Evolutionary conservation across 768 basidiomycete species (phyloP).

Genomic region (Lactarius hatsudake): DNA sequence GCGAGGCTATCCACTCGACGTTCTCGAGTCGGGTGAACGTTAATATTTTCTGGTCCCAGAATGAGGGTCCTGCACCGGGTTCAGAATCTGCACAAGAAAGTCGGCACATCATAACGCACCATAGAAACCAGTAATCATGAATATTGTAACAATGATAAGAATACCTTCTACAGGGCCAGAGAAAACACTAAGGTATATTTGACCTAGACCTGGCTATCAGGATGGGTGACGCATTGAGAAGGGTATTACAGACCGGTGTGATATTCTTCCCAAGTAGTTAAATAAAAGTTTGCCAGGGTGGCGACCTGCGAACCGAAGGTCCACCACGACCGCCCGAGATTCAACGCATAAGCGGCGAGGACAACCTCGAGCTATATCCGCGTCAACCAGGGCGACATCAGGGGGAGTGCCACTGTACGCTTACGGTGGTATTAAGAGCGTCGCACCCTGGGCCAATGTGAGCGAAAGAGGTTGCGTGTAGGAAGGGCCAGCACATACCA

Average conservation of each 20-base stretch:
- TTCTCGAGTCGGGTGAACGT: conserved; percentile 55
- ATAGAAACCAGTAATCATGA: conserved; percentile 70
- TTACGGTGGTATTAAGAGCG: conserved; percentile 90
- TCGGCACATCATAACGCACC: conserved; percentile 42
- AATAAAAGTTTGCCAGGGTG: conserved; percentile 66
- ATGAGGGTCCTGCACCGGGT: conserved; percentile 55
- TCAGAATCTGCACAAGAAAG: not conserved
- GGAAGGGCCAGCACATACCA: conserved; percentile 46
- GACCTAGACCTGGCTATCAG: conserved; percentile 45
- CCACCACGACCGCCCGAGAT: conserved; percentile 96
- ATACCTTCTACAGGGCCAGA: conserved; percentile 98
- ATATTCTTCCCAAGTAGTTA: conserved; percentile 80
- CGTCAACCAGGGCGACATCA: conserved; percentile 6
- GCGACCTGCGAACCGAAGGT: conserved; percentile 82
- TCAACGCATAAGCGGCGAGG: conserved; percentile 78
- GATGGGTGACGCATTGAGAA: not conserved
- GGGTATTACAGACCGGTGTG: conserved; percentile 61
- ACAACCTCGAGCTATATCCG: conserved; percentile 74
- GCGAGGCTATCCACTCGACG: conserved; percentile 44
- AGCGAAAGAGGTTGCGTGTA: not conserved
- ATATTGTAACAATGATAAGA: conserved; percentile 76
- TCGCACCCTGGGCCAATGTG: conserved; percentile 61
- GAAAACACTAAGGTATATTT: conserved; percentile 87
- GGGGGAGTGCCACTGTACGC: not conserved
- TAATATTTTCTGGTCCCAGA: conserved; percentile 76